These are phyloP conservation scores for Dacryopinax spathularia DNA, from an alignment of 768 basidiomycete species.

Conservation along the genomic window DNA sequence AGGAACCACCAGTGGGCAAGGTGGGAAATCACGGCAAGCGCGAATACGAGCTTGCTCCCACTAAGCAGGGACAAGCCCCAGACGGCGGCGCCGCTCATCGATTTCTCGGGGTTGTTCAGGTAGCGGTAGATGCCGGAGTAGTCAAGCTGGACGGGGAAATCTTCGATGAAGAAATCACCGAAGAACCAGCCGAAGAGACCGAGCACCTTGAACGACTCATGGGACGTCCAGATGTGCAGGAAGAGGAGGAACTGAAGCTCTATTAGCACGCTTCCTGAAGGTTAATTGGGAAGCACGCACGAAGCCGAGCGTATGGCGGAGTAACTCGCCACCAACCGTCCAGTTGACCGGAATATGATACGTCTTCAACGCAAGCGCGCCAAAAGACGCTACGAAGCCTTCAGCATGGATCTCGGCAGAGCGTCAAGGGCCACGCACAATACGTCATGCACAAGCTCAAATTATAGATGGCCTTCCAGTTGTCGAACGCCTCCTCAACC, in stretches of 20 bases:
- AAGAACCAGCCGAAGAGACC: constrained; percentile 99
- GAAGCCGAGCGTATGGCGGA: constrained; percentile 76
- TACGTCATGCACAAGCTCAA: constrained; percentile 90
- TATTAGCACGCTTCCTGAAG: constrained; percentile 5
- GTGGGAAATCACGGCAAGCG: constrained; percentile 70
- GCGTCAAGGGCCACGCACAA: constrained; percentile 34
- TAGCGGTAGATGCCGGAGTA: constrained; percentile 96
- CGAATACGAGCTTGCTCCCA: constrained; percentile 79
- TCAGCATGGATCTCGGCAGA: neutral
- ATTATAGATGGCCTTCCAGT: constrained; percentile 92
- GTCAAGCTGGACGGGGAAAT: constrained; percentile 76
- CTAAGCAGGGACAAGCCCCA: constrained; percentile 86
- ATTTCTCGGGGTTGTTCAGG: constrained; percentile 78
- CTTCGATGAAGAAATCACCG: constrained; percentile 91
- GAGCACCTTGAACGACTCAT: constrained; percentile 81
- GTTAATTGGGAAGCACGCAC: constrained; percentile 34
- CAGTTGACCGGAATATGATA: constrained; percentile 71
- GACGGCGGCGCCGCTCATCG: constrained; percentile 91
- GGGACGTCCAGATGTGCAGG: constrained; percentile 81
- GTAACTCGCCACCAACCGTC: constrained; percentile 72
- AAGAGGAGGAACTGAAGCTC: constrained; percentile 54
- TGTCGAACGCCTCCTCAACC: constrained; percentile 82
- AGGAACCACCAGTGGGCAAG: constrained; percentile 96
- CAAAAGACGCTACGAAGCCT: constrained; percentile 51
- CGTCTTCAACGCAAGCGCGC: constrained; percentile 78